Evolutionary conservation across 2,329 filamentous ascomycete species (phyloP), one percentile per base, ranked within the genome.

Genomic region (Alternaria novae-zelandiae): DNA sequence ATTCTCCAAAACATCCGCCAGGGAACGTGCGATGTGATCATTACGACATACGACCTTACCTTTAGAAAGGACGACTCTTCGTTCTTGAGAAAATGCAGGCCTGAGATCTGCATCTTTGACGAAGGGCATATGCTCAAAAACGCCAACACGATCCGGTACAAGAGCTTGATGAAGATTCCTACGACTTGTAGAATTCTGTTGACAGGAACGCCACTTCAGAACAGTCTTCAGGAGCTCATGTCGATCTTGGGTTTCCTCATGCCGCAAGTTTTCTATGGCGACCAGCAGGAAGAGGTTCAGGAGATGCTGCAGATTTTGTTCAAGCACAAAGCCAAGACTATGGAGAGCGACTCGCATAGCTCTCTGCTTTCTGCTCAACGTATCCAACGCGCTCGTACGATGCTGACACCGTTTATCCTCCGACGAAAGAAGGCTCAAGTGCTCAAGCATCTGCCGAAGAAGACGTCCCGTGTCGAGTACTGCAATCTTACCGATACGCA

Each of bases 41-140:
- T 93, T 57, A 92, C 90, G 0, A 92, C 90, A 0, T 92, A 93
- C 71, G 89, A 90, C 45, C 86, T 91, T 64, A 88, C 89, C 0
- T 78, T 74, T 21, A 86, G 86, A 64, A 86, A 86, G 65, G 80
- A 85, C 5, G 90, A 93, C 74, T 86, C 87, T 54, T 83, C 83
- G 21, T 92, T 91, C 74, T 80, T 92, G 63, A 84, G 87, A 45
- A 85, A 82, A 25, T 83, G 89, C 67, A 83, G 83, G 44, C 85
- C 86, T 17, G 79, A 84, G 64, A 85, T 86, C 26, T 89, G 87
- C 70, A 90, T 99, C 11, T 99, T 94, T 74, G 96, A 99, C 75
- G 96, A 99, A 81, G 96, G 95, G 0, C 96, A 99, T 80, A 90
- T 93, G 74, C 83, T 99, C 78, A 97, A 97, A 82, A 98, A 97